A percentile compares a stretch with the other conserved stretches of the same genome.
Conservation (phyloP, 106 monocot species). For the Cymbidium sinense region DNA sequence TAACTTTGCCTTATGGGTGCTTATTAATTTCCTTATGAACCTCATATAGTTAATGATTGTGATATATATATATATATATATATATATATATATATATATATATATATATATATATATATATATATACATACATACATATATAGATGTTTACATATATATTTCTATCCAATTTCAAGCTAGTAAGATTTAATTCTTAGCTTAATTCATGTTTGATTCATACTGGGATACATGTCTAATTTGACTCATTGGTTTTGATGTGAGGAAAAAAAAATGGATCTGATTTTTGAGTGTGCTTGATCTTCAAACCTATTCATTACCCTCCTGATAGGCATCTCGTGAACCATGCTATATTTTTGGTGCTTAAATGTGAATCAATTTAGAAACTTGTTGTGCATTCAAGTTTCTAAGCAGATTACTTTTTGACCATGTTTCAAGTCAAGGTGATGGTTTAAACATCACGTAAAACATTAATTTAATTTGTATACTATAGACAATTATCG, state of each 20-base stretch:
- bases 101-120: not conserved
- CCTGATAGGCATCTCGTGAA: too few species aligned
- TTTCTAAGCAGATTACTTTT: not conserved
- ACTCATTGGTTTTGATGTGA: too few species aligned
- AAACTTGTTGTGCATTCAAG: not conserved
- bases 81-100: not conserved
- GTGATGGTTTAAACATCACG: not conserved
- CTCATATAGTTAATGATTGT: not conserved
- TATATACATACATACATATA: not conserved
- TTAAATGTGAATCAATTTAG: too few species aligned
- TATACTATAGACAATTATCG: not conserved
- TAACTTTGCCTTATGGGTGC: slow-evolving; percentile 11
- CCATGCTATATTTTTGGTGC: too few species aligned
- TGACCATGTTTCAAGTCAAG: not conserved
- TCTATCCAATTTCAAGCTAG: not conserved
- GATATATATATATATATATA: not conserved
- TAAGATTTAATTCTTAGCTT: too few species aligned
- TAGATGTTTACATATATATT: too few species aligned
- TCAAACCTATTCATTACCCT: too few species aligned
- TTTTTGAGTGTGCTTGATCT: too few species aligned
- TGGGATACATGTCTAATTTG: too few species aligned
- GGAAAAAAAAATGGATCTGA: too few species aligned
- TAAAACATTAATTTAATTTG: not conserved
- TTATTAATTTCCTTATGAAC: not conserved
- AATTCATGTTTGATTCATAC: too few species aligned